Conservation (phyloP, 108 stramenopile genomes). For the Phaeodactylum tricornutum region DNA sequence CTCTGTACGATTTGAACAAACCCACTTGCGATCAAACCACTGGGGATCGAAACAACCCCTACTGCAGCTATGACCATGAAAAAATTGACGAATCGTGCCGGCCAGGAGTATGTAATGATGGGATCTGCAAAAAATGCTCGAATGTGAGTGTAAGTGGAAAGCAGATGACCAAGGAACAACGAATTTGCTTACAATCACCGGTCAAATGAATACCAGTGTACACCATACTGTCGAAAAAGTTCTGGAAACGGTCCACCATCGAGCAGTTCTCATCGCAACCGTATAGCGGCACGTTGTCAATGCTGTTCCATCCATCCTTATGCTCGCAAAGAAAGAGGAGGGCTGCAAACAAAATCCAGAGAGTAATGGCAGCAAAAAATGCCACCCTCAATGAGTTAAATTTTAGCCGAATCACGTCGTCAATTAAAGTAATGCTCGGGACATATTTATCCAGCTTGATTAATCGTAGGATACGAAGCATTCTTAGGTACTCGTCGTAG, state of each 20-base stretch:
- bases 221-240: slow-evolving; percentile 56
- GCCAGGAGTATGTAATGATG: slow-evolving; percentile 54
- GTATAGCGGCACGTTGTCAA: slow-evolving; percentile 59
- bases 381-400: slow-evolving; percentile 47
- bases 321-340: slow-evolving; percentile 71
- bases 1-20: slow-evolving; percentile 82
- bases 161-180: neutral
- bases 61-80: slow-evolving; percentile 84
- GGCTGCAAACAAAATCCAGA: slow-evolving; percentile 77
- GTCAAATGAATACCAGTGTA: slow-evolving; percentile 58
- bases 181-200: slow-evolving; percentile 13
- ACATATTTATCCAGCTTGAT: slow-evolving; percentile 87
- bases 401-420: slow-evolving; percentile 82
- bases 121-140: slow-evolving; percentile 39
- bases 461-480: slow-evolving; percentile 78
- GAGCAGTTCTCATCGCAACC: slow-evolving; percentile 55
- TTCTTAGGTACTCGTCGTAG: slow-evolving; percentile 82
- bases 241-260: slow-evolving; percentile 57
- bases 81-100: slow-evolving; percentile 55
- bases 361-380: slow-evolving; percentile 57
- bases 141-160: neutral
- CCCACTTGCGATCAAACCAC: slow-evolving; percentile 78
- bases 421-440: slow-evolving; percentile 77
- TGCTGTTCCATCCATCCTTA: slow-evolving; percentile 50
- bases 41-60: slow-evolving; percentile 83